These are phyloP conservation scores for Clonostachys sp. DNA, from an alignment of 2,329 filamentous ascomycete species.

Conservation along the genomic window DNA sequence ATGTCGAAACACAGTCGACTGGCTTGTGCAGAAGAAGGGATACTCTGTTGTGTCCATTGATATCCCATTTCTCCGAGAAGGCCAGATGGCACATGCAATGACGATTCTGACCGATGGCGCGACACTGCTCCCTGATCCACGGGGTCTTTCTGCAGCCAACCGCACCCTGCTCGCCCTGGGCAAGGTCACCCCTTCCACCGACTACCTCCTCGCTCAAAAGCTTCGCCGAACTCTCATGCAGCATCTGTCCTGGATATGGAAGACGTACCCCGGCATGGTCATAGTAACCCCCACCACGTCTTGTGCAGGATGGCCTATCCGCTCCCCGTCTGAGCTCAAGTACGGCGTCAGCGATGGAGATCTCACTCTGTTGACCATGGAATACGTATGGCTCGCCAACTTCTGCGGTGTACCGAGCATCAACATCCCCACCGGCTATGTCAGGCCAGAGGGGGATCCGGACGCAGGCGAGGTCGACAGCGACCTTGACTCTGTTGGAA, in stretches of 20 bases:
- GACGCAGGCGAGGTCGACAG: constrained; percentile 21
- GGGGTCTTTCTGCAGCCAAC: constrained; percentile 54
- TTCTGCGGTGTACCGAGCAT: constrained; percentile 42
- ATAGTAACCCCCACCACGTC: constrained; percentile 66
- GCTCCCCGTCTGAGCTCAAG: constrained; percentile 21
- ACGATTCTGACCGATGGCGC: constrained; percentile 65
- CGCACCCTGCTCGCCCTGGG: constrained; percentile 63
- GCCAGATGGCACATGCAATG: constrained; percentile 68
- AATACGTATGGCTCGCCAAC: constrained; percentile 46
- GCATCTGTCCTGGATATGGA: constrained; percentile 65
- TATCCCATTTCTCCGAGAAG: constrained; percentile 55
- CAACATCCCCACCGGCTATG: constrained; percentile 39
- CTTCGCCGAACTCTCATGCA: constrained; percentile 65
- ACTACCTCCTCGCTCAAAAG: constrained; percentile 67
- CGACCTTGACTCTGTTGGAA: constrained; percentile 22
- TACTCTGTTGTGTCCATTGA: constrained; percentile 51
- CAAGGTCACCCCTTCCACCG: constrained; percentile 55
- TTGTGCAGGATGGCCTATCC: constrained; percentile 39
- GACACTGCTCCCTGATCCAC: constrained; percentile 37
- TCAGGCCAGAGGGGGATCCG: constrained; percentile 23
- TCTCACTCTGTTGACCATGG: constrained; percentile 39
- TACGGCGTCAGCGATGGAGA: constrained; percentile 41
- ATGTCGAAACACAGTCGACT: constrained; percentile 38
- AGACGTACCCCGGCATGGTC: constrained; percentile 60
- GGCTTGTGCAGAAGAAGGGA: constrained; percentile 44